These are phyloP conservation scores for Tetrapyrgos nigripes DNA, from an alignment of 1,284 basidiomycete species.

Conservation along the genomic window DNA sequence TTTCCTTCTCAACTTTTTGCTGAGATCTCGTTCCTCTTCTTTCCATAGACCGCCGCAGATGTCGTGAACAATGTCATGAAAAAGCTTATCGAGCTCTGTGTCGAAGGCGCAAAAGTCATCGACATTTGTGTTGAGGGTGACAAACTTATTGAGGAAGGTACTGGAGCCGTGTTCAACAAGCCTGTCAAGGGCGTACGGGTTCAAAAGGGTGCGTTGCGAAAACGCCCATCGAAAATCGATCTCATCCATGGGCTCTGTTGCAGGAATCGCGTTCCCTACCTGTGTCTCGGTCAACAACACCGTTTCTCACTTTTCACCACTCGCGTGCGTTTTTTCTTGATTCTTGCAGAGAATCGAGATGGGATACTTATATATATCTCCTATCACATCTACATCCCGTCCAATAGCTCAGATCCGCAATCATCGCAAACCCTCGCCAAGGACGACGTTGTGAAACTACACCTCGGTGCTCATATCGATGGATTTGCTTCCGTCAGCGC, in stretches of 20 bases:
- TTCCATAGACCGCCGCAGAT: constrained; percentile 81
- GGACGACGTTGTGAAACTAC: constrained; percentile 95
- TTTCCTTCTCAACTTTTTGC: constrained; percentile 1
- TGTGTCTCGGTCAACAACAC: constrained; percentile 92
- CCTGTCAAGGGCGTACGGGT: constrained; percentile 86
- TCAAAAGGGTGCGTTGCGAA: constrained; percentile 71
- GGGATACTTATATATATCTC: too few relatives aligned
- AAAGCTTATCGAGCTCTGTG: constrained; percentile 78
- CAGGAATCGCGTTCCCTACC: constrained; percentile 95
- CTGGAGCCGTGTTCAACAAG: constrained; percentile 91
- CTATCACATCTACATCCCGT: too few relatives aligned
- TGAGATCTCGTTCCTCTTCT: constrained; percentile 21
- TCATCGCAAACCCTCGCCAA: constrained; percentile 77
- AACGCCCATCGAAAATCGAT: constrained; percentile 1
- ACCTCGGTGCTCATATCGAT: constrained; percentile 97
- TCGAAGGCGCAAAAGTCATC: constrained; percentile 88
- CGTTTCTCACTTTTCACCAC: constrained; percentile 83
- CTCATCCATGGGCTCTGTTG: background rate
- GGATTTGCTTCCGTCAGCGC: constrained; percentile 90
- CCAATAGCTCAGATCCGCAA: constrained; percentile 70
- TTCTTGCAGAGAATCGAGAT: constrained; percentile 16
- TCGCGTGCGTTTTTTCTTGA: constrained; percentile 57
- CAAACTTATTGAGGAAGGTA: constrained; percentile 88
- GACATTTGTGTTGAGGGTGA: constrained; percentile 95
- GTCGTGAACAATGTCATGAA: constrained; percentile 89